phyloP scores from a whole-genome alignment of 768 basidiomycete species.

The Collybiopsis confluens region DNA sequence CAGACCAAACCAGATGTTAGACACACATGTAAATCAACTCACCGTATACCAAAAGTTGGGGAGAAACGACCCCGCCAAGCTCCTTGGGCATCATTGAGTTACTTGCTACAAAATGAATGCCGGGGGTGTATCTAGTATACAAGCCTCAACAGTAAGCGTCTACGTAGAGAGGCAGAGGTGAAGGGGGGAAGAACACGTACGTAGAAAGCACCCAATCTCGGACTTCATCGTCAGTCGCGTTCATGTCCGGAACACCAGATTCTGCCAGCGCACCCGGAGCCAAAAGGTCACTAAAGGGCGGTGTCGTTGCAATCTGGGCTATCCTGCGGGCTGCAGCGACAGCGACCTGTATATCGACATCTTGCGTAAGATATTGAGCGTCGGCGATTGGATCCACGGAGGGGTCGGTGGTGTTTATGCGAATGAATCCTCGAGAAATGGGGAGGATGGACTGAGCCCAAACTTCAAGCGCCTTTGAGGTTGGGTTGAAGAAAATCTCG shows the following conservation, averaged over 20 bases:
- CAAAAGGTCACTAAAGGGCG: conserved; percentile 13
- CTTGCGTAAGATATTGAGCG: conserved; percentile 10
- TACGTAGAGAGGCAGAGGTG: background rate
- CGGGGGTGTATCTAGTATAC: conserved; percentile 11
- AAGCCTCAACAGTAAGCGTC: background rate
- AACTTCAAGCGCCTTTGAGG: background rate
- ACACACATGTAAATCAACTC: background rate
- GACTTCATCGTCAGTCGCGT: conserved; percentile 12
- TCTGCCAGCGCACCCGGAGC: conserved; percentile 2
- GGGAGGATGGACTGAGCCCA: conserved; percentile 12
- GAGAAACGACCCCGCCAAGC: conserved; percentile 14
- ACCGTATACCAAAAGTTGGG: conserved; percentile 11
- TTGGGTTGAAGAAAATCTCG: conserved; percentile 11
- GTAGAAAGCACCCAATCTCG: conserved; percentile 9
- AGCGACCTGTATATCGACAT: conserved; percentile 9
- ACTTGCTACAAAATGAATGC: conserved; percentile 12
- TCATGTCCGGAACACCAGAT: conserved; percentile 6
- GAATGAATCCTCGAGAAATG: conserved; percentile 12
- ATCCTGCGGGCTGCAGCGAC: conserved; percentile 10
- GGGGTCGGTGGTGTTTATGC: conserved; percentile 13
- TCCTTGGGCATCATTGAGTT: conserved; percentile 15
- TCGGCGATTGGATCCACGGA: conserved; percentile 7
- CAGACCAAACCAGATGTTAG: background rate
- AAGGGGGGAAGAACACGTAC: too few species aligned
- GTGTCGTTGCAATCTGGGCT: conserved; percentile 9